Percentiles rank a stretch among this genome's conserved stretches.
Conservation (phyloP, 148 eudicot species). For the Selenicereus undatus region DNA sequence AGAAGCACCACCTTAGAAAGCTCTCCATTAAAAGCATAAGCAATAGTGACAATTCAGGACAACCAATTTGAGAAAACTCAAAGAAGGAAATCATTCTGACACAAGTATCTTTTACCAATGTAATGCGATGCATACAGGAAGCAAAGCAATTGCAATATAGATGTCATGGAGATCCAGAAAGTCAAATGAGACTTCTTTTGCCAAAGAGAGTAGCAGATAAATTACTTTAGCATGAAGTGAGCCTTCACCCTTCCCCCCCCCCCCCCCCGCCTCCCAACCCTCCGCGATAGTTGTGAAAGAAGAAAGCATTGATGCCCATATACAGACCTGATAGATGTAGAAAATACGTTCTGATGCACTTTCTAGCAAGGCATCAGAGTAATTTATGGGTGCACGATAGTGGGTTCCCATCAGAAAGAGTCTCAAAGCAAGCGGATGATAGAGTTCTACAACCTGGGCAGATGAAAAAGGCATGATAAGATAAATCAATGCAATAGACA, state of each 20-base stretch:
- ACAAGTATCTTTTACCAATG: not conserved
- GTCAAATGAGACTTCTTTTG: not conserved
- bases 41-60: not conserved
- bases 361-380: constrained; percentile 75
- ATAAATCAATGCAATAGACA: not conserved
- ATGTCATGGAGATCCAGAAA: not conserved
- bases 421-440: constrained; percentile 93
- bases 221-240: not conserved
- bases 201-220: not conserved
- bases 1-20: not conserved
- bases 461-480: constrained; percentile 5
- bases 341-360: constrained; percentile 82
- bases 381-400: constrained; percentile 91
- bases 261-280: not conserved
- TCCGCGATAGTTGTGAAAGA: not conserved
- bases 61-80: not conserved
- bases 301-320: not conserved
- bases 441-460: constrained; percentile 73
- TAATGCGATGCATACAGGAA: not conserved
- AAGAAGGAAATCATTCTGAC: not conserved
- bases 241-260: not conserved
- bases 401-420: constrained; percentile 84
- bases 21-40: not conserved
- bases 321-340: constrained; percentile 82
- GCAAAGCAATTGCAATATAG: not conserved